phyloP scores from a whole-genome alignment of 2,329 filamentous ascomycete species.

The Cercospora canescens region DNA sequence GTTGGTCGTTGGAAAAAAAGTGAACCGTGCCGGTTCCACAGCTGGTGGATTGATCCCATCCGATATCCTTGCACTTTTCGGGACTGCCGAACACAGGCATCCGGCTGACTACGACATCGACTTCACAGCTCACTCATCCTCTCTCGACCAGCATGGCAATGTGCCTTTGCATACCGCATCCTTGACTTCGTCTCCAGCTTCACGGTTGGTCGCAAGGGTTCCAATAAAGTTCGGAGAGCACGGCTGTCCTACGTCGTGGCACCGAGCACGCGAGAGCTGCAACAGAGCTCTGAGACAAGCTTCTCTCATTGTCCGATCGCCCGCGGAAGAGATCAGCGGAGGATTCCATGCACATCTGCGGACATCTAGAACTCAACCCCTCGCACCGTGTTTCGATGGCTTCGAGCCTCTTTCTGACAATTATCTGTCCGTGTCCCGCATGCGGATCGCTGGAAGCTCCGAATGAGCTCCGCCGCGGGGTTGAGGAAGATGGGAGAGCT shows the following conservation, averaged over 20 bases:
- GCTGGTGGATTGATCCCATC: neutral
- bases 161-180: neutral
- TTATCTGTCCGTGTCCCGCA: neutral
- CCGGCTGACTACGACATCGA: neutral
- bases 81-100: neutral
- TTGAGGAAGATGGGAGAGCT: neutral
- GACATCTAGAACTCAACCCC: slow-evolving; percentile 6
- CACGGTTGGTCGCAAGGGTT: neutral
- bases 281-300: neutral
- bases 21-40: neutral
- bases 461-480: neutral
- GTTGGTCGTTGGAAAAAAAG: neutral
- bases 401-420: slow-evolving; percentile 3
- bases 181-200: neutral
- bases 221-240: neutral
- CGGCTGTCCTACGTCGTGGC: neutral
- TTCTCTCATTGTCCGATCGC: neutral
- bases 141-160: neutral
- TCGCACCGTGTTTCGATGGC: neutral
- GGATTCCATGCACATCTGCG: neutral
- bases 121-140: neutral
- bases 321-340: neutral
- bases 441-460: slow-evolving; percentile 7
- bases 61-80: neutral
- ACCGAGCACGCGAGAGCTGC: slow-evolving; percentile 4